These are phyloP conservation scores for Torulaspora globosa DNA, from an alignment of 1,139 yeast genomes.

Conservation along the genomic window DNA sequence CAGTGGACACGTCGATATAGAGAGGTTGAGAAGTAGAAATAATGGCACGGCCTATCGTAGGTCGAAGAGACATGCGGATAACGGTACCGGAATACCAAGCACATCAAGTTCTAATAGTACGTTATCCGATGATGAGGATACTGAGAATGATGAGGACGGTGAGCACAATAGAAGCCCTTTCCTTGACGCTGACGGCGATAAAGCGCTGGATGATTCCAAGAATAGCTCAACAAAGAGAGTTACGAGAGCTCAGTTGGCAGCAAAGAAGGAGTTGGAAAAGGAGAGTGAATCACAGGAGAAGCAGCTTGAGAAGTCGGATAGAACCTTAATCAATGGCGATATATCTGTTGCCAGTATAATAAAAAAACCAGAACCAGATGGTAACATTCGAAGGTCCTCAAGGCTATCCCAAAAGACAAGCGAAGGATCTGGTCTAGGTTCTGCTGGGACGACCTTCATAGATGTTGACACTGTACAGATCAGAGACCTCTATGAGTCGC, in stretches of 20 bases:
- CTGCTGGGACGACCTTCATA: constrained; percentile 4
- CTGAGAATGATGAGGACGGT: constrained; percentile 7
- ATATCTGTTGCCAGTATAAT: constrained; percentile 22
- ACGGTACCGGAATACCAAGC: constrained; percentile 3
- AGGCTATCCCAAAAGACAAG: constrained; percentile 23
- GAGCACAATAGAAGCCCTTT: constrained; percentile 6
- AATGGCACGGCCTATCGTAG: constrained; percentile 30
- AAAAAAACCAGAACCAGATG: constrained; percentile 16
- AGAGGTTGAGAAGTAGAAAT: constrained; percentile 28
- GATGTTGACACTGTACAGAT: constrained; percentile 7
- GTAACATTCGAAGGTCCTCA: constrained; percentile 28
- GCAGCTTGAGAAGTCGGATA: background rate
- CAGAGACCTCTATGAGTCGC: constrained; percentile 28
- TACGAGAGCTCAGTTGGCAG: constrained; percentile 14
- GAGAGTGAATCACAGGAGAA: constrained; percentile 6
- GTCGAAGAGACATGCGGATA: constrained; percentile 14
- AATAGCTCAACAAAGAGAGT: constrained; percentile 7
- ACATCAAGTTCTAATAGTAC: constrained; percentile 5
- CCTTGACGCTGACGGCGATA: constrained; percentile 1
- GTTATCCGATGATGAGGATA: constrained; percentile 10
- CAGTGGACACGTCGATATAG: constrained; percentile 35
- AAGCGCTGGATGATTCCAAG: constrained; percentile 2
- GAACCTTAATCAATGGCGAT: constrained; percentile 17
- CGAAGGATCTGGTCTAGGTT: constrained; percentile 3
- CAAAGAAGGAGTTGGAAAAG: constrained; percentile 4